A percentile compares a stretch with the other conserved stretches of the same genome.
These are phyloP conservation scores for Cinnamomum micranthum DNA, from an alignment of 164 flowering plant species.

Conservation along the genomic window DNA sequence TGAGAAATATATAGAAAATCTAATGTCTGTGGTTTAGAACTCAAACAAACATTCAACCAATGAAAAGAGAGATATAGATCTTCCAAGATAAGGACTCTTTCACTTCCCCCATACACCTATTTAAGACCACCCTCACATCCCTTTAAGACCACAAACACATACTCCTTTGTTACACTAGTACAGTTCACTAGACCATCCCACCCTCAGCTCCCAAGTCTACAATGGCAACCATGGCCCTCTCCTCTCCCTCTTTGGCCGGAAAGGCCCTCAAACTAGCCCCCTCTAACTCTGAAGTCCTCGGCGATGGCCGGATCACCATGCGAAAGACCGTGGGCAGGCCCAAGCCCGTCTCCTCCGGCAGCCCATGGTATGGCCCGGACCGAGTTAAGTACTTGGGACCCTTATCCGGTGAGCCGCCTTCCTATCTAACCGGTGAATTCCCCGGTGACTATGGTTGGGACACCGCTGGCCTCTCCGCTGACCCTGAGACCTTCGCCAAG, in stretches of 20 bases:
- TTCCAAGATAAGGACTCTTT: constrained; percentile 4
- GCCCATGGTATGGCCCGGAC: constrained; percentile 11
- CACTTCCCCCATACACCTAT: neutral
- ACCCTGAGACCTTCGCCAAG: constrained; percentile 11
- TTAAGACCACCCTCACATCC: neutral
- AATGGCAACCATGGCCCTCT: constrained; percentile 17
- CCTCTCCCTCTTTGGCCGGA: constrained; percentile 18
- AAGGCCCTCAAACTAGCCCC: constrained; percentile 6
- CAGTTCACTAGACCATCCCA: neutral
- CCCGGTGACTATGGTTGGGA: constrained; percentile 11
- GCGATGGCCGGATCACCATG: constrained; percentile 9
- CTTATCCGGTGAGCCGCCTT: constrained; percentile 14
- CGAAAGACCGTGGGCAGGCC: constrained; percentile 8
- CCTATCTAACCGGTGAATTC: constrained; percentile 15
- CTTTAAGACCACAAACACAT: neutral
- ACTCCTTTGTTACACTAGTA: neutral
- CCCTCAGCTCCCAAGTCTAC: neutral
- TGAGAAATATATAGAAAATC: too few species aligned
- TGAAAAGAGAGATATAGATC: constrained; percentile 4
- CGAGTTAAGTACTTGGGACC: constrained; percentile 16
- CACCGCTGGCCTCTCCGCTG: constrained; percentile 4
- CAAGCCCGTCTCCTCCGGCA: constrained; percentile 7
- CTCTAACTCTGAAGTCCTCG: constrained; percentile 4
- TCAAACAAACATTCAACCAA: constrained; percentile 1
- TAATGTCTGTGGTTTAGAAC: neutral